phyloP scores from a whole-genome alignment of 345 rosid genomes.

The Crucihimalaya himalaica region DNA sequence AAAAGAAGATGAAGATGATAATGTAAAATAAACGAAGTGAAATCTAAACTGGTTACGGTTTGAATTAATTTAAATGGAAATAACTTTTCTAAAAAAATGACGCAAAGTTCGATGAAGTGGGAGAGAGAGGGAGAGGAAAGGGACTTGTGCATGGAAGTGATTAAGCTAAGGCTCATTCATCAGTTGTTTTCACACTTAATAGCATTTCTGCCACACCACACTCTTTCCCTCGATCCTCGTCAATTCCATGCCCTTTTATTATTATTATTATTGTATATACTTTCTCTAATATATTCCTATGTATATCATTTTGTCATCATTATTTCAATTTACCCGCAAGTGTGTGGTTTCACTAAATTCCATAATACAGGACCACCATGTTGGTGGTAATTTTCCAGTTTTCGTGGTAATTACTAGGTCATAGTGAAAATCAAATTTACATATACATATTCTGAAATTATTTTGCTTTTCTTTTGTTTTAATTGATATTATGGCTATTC shows the following conservation, averaged over 20 bases:
- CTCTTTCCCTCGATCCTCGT: conserved; percentile 60
- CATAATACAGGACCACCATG: conserved; percentile 31
- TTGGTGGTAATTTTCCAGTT: background rate
- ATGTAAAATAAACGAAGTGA: conserved; percentile 10
- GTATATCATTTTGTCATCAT: conserved; percentile 39
- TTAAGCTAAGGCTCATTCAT: conserved; percentile 82
- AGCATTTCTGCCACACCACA: conserved; percentile 38
- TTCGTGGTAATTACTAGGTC: background rate
- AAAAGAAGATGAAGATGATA: background rate
- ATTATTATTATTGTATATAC: background rate
- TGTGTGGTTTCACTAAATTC: conserved; percentile 37
- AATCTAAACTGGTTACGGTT: background rate
- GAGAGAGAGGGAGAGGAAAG: conserved; percentile 70
- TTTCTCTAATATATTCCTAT: conserved; percentile 22
- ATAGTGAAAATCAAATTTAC: background rate
- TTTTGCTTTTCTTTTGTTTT: too few species aligned
- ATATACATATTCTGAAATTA: background rate
- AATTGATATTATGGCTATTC: background rate
- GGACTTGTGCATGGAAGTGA: conserved; percentile 90
- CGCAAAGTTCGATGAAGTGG: conserved; percentile 83
- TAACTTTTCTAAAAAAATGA: background rate
- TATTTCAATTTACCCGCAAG: conserved; percentile 21
- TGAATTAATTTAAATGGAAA: background rate
- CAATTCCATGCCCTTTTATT: conserved; percentile 47
- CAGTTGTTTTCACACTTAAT: conserved; percentile 72